Evolutionary conservation across 2,329 filamentous ascomycete genomes (phyloP).

Genomic region (Xylariaceae sp.): DNA sequence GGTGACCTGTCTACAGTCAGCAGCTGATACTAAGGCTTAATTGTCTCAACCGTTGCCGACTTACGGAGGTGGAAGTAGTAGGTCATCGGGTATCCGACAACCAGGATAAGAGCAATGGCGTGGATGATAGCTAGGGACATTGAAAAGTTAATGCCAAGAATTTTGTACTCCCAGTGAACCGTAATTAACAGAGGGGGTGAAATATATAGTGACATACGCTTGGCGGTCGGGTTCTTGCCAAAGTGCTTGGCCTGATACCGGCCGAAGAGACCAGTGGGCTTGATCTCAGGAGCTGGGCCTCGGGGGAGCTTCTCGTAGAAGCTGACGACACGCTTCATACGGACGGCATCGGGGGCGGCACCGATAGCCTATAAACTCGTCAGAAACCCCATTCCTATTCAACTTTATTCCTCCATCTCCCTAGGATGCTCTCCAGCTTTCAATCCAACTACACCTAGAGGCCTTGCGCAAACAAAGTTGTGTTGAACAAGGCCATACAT

Average conservation of each 20-base stretch:
- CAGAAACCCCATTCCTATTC: constrained; percentile 42
- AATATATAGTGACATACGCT: constrained; percentile 72
- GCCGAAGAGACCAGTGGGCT: constrained; percentile 82
- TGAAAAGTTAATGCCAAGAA: constrained; percentile 32
- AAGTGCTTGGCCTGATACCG: constrained; percentile 94
- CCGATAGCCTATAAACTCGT: constrained; percentile 78
- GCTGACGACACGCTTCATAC: constrained; percentile 96
- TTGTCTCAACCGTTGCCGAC: constrained; percentile 46
- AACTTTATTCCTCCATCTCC: neutral
- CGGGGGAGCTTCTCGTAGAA: constrained; percentile 99
- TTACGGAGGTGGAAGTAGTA: constrained; percentile 99
- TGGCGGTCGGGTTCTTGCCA: constrained; percentile 87
- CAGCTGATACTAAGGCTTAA: neutral
- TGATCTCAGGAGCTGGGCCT: constrained; percentile 82
- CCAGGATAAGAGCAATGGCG: constrained; percentile 77
- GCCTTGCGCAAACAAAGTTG: neutral
- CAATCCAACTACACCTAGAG: constrained; percentile 1
- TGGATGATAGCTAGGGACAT: constrained; percentile 78
- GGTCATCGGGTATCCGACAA: constrained; percentile 92
- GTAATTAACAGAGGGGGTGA: neutral
- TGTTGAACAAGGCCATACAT: neutral
- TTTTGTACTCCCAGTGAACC: neutral
- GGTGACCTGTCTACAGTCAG: constrained; percentile 73
- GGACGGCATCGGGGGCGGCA: constrained; percentile 90
- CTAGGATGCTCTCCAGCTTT: neutral